Percentiles rank a stretch among this genome's conserved stretches.
Evolutionary conservation across 2,329 filamentous ascomycete genomes (phyloP).

Genomic region (Daldinia sp.): DNA sequence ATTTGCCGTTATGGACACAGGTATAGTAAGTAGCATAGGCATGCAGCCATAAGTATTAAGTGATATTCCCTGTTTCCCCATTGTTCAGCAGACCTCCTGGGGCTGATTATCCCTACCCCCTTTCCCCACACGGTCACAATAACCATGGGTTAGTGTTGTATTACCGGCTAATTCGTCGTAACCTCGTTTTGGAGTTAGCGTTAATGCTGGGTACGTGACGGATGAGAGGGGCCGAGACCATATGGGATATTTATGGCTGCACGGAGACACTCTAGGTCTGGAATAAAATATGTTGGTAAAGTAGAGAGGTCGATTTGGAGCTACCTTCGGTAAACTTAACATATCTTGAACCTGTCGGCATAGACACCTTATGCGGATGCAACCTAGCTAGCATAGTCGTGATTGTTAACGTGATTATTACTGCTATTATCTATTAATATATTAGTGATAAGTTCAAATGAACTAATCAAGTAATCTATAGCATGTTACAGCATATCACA

Average conservation of each 20-base stretch:
- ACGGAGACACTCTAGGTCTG: slow-evolving; percentile 3
- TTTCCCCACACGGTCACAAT: slow-evolving; percentile 27
- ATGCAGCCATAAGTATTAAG: slow-evolving; percentile 13
- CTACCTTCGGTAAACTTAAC: too few species aligned
- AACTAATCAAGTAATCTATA: not conserved
- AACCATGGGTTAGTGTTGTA: slow-evolving; percentile 25
- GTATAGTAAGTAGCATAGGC: not conserved
- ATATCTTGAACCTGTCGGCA: not conserved
- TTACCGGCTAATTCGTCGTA: slow-evolving; percentile 27
- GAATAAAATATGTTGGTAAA: not conserved
- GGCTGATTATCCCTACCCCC: slow-evolving; percentile 3
- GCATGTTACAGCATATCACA: not conserved
- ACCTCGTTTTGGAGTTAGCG: slow-evolving; percentile 22
- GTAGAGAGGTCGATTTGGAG: too few species aligned
- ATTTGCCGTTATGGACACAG: slow-evolving; percentile 19
- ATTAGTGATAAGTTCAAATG: not conserved
- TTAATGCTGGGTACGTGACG: slow-evolving; percentile 6
- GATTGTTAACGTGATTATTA: too few species aligned
- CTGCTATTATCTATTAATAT: not conserved
- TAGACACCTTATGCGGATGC: not conserved
- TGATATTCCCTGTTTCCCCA: slow-evolving; percentile 2
- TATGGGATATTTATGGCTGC: slow-evolving; percentile 13
- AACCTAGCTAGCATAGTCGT: not conserved
- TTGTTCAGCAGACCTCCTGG: slow-evolving; percentile 14
- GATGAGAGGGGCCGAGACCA: slow-evolving; percentile 28